phyloP scores from a whole-genome alignment of 2,329 filamentous ascomycete species.

The Diaporthe vaccinii region DNA sequence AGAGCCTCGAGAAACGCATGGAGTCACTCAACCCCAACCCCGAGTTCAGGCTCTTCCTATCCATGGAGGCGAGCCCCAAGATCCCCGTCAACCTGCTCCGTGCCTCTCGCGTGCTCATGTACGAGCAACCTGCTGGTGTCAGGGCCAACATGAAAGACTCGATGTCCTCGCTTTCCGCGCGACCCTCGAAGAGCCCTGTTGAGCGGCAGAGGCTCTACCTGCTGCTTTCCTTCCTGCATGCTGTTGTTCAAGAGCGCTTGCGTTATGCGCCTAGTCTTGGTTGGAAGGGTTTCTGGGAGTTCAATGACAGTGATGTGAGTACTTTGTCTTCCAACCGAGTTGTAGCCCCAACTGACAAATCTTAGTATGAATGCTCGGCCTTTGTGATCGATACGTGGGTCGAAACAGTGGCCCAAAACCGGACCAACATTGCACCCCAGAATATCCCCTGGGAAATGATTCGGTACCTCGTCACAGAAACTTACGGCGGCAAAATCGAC shows the following conservation, averaged over 20 bases:
- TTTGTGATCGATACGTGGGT: conserved; percentile 98
- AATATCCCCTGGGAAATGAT: conserved; percentile 99
- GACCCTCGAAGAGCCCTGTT: conserved; percentile 85
- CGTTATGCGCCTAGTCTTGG: conserved; percentile 94
- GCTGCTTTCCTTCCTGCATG: conserved; percentile 92
- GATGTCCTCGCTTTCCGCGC: conserved; percentile 82
- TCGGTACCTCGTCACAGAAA: conserved; percentile 89
- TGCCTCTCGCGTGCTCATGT: conserved; percentile 94
- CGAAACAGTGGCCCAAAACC: conserved; percentile 82
- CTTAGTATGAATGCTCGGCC: conserved; percentile 93
- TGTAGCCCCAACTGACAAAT: conserved; percentile 42
- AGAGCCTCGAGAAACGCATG: conserved; percentile 96
- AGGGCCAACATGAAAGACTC: conserved; percentile 99
- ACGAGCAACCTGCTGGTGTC: conserved; percentile 97
- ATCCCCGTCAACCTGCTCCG: conserved; percentile 96
- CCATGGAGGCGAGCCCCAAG: conserved; percentile 97
- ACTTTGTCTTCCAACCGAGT: conserved; percentile 22
- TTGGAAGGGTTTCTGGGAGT: conserved; percentile 99
- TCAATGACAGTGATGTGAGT: conserved; percentile 98
- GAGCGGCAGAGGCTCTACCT: conserved; percentile 93
- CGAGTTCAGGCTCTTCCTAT: conserved; percentile 95
- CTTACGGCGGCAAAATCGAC: conserved; percentile 98
- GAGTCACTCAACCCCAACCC: conserved; percentile 93
- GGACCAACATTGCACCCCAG: conserved; percentile 92
- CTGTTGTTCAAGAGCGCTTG: conserved; percentile 93